These are phyloP conservation scores for Onygena corvina DNA, from an alignment of 2,329 filamentous ascomycete genomes.

Conservation along the genomic window DNA sequence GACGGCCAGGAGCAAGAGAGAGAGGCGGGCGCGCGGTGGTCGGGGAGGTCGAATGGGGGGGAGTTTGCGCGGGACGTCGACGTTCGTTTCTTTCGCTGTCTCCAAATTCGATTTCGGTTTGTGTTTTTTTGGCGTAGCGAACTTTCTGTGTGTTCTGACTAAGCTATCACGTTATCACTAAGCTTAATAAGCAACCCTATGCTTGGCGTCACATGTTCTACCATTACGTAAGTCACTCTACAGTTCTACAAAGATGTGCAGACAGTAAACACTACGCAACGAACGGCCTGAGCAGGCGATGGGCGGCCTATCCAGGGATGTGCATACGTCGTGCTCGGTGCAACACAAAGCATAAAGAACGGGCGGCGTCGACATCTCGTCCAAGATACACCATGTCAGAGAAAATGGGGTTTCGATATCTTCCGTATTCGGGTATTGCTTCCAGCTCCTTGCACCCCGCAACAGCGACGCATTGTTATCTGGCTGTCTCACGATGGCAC, in stretches of 20 bases:
- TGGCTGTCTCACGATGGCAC: too few relatives aligned
- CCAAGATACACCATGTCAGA: not conserved
- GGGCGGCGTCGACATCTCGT: not conserved
- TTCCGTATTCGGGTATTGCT: too few relatives aligned
- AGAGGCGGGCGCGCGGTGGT: constrained; percentile 27
- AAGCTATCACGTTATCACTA: constrained; percentile 13
- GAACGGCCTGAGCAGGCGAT: too few relatives aligned
- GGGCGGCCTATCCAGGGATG: too few relatives aligned
- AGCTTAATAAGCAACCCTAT: constrained; percentile 17
- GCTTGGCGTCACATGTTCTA: not conserved
- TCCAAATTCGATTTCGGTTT: constrained; percentile 16
- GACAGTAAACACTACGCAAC: too few relatives aligned
- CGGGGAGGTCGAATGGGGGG: constrained; percentile 19
- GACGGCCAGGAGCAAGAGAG: constrained; percentile 37
- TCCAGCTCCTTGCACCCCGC: too few relatives aligned
- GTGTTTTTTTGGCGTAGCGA: constrained; percentile 33
- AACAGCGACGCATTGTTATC: too few relatives aligned
- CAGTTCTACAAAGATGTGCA: too few relatives aligned
- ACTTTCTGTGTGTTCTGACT: constrained; percentile 29
- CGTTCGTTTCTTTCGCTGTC: constrained; percentile 10
- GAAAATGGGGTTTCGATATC: not conserved
- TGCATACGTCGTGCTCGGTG: too few relatives aligned
- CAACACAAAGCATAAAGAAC: not conserved
- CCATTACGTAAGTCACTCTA: not conserved
- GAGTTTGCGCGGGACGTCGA: constrained; percentile 7